Evolutionary conservation across 1,139 yeast genomes (phyloP), one percentile per base, ranked within the genome.

Genomic region (Zhuliangozyma blackwelliae): DNA sequence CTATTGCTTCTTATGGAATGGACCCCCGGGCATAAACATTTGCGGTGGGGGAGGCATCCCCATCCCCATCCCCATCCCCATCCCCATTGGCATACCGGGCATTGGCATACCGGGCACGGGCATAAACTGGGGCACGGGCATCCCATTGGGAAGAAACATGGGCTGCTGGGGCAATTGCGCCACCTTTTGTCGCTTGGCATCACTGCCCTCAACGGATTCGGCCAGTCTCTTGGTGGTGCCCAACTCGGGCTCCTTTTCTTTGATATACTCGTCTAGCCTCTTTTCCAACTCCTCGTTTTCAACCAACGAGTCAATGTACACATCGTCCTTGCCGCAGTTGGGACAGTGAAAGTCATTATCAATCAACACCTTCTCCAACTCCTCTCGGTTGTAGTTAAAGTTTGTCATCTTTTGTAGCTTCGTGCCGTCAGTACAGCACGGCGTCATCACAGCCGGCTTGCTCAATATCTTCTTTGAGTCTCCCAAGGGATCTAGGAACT

Each of bases 271-370:
- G 29, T 70, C 59, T 25, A 88, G 69, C 39, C 75, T 69, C 32
- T 64, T 59, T 43, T 77, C 78, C 56, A 79, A 67, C 20, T 75
- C 84, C 34, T 69, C 67, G 54, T 87, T 88, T 1, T 74, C 69
- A 7, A 69, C 67, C 41, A 90, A 67, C 10, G 82, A 73, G 59
- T 92, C 97, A 35, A 92, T 68, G 46, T 79, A 79, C 2, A 87
- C 72, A 45, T 88, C 96, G 25, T 77, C 80, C 12, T 73, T 72
- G 7, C 74, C 77, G 64, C 98, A 92, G 45, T 80, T 82, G 8
- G 97, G 97, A 61, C 98, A 92, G 33, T 78, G 79, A 63, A 92
- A 92, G 54, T 92, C 97, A 40, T 79, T 77, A 30, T 87, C 96
- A 40, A 92, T 72, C 30, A 92, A 63, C 4, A 75, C 61, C 49